A percentile compares a stretch with the other conserved stretches of the same genome.
Conservation (phyloP, 805 yeast genomes). For the Lipomyces spencermartinsiae region DNA sequence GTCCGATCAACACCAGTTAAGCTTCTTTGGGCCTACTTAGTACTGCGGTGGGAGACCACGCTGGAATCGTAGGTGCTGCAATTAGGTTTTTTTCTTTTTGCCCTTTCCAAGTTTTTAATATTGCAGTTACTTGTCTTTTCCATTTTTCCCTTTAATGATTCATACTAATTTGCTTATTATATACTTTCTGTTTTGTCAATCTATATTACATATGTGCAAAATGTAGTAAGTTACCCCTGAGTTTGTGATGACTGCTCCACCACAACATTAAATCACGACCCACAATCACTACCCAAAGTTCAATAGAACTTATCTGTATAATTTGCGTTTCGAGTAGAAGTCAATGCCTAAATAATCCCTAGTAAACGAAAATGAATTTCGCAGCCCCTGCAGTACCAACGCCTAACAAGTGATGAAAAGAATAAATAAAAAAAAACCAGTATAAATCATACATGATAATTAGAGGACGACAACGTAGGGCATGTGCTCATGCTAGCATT, state of each 20-base stretch:
- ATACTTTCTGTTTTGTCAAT: too few species aligned
- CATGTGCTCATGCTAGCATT: neutral
- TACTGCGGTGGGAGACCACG: slow-evolving; percentile 6
- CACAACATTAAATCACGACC: too few species aligned
- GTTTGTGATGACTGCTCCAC: neutral
- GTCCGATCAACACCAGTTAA: too few species aligned
- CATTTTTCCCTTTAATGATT: too few species aligned
- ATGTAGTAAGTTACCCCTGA: too few species aligned
- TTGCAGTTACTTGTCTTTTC: too few species aligned
- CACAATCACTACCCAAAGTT: too few species aligned
- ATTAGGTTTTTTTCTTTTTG: neutral
- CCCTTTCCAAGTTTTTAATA: neutral
- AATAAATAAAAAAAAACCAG: neutral
- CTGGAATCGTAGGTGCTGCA: slow-evolving; percentile 6
- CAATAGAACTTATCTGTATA: neutral
- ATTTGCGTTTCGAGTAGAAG: neutral
- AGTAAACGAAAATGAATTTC: too few species aligned
- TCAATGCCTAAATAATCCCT: neutral
- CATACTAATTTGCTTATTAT: too few species aligned
- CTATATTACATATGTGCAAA: too few species aligned
- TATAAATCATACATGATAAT: neutral
- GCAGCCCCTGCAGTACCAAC: neutral
- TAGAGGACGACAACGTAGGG: neutral
- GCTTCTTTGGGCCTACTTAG: too few species aligned
- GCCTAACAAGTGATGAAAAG: neutral